These are phyloP conservation scores for Comarum palustre DNA, from an alignment of 306 rosid genomes.

Conservation along the genomic window DNA sequence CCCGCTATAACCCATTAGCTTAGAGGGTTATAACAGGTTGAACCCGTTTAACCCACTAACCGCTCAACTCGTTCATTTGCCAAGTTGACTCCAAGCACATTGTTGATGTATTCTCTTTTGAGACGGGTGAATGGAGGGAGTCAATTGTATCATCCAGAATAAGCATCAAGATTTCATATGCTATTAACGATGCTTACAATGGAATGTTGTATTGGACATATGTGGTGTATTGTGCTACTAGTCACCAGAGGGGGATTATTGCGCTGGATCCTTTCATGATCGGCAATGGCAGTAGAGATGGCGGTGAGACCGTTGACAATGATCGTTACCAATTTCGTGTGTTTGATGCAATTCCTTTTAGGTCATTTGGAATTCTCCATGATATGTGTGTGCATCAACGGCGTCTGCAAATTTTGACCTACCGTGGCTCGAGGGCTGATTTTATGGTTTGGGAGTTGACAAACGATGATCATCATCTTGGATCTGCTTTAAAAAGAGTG, in stretches of 20 bases:
- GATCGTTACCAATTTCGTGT: background rate
- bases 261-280: background rate
- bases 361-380: background rate
- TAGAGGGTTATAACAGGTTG: too few relatives aligned
- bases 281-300: background rate
- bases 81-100: background rate
- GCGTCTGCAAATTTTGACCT: background rate
- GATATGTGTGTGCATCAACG: background rate
- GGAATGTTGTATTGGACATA: background rate
- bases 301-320: background rate
- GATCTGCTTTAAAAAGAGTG: background rate
- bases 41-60: too few relatives aligned
- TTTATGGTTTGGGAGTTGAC: background rate
- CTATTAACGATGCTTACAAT: background rate
- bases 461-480: background rate
- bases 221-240: too few relatives aligned
- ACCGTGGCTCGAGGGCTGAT: rapidly evolving
- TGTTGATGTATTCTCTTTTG: background rate
- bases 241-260: background rate
- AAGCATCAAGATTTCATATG: background rate
- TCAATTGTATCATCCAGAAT: background rate
- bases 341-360: background rate
- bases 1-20: too few relatives aligned
- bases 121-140: background rate
- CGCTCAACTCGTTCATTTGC: too few relatives aligned